Evolutionary conservation across 2,329 filamentous ascomycete species (phyloP).

Genomic region (Fusarium protoensiforme): DNA sequence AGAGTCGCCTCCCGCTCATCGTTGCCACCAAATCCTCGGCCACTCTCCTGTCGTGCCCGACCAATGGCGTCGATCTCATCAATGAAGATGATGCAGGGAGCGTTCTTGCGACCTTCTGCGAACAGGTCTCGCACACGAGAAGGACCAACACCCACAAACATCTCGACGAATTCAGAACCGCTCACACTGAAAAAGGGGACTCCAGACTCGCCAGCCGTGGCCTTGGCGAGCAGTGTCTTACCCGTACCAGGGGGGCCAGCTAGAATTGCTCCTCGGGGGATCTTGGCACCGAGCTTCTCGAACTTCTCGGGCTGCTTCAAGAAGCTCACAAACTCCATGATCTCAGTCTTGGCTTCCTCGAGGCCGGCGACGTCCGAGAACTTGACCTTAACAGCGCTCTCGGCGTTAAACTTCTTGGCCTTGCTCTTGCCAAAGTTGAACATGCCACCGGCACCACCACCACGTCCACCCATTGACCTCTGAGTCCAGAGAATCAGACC

Average conservation of each 20-base stretch:
- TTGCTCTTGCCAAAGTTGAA: constrained; percentile 97
- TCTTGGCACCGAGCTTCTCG: constrained; percentile 95
- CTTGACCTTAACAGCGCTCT: constrained; percentile 95
- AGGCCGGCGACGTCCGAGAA: constrained; percentile 97
- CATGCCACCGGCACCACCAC: constrained; percentile 76
- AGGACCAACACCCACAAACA: constrained; percentile 99
- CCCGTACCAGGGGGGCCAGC: constrained; percentile 98
- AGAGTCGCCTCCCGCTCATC: constrained; percentile 97
- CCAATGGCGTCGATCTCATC: constrained; percentile 99
- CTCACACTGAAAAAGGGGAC: constrained; percentile 99
- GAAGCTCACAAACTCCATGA: constrained; percentile 99
- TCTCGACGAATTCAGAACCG: constrained; percentile 98
- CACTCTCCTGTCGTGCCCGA: constrained; percentile 84
- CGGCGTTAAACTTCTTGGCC: constrained; percentile 97
- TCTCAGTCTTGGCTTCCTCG: constrained; percentile 97
- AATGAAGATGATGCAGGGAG: constrained; percentile 99
- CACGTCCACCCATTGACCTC: constrained; percentile 76
- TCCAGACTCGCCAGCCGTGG: constrained; percentile 94
- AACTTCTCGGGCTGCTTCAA: constrained; percentile 93
- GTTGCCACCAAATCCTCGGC: constrained; percentile 81
- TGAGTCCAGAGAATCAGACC: constrained; percentile 85
- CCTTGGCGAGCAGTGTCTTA: constrained; percentile 97
- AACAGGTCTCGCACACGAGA: constrained; percentile 96
- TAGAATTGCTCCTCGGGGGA: constrained; percentile 94
- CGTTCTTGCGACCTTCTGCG: constrained; percentile 92